Evolutionary conservation across 192 early-diverging fungal species (phyloP), one percentile per base, ranked within the genome.

Genomic region (Phycomyces blakesleeanus): DNA sequence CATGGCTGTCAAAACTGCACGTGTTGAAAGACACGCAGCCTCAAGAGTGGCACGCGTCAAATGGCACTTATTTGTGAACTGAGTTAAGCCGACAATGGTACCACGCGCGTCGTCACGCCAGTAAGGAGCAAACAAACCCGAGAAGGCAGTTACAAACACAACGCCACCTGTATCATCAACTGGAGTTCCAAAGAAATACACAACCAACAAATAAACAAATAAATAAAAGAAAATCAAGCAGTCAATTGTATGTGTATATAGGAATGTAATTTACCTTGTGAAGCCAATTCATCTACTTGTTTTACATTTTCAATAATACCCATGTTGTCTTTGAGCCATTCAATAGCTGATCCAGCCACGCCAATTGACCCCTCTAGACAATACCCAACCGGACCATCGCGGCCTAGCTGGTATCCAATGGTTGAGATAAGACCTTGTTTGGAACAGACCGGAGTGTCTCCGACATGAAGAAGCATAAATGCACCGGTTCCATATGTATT

Each of bases 401-500:
- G 76, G 25, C 92, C 92, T 41, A 97, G 80, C 66, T 96, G 83
- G 74, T 91, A 97, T 5, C 79, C 92, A 29, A 95, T 90, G 11
- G 93, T 97, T 0, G 95, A 93, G 26, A 97, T 73, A 40, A 97
- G 81, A 4, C 95, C 95, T 62, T 87, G 83, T 61, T 83, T 82
- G 26, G 92, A 90, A 51, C 81, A 75, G 41, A 94, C 88, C 18
- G 85, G 84, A 29, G 83, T 73, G 8, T 69, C 53, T 41, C 95
- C 95, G 15, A 93, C 95, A 80, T 97, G 95, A 76, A 91, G 93
- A 55, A 97, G 71, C 86, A 96, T 89, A 74, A 97, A 97, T 67
- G 89, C 91, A 22, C 93, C 95, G 21, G 95, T 97, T 38, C 95
- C 94, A 78, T 93, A 96, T 14, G 95, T 97, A 79, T 93, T 96